Evolutionary conservation across 805 yeast species (phyloP), one percentile per base, ranked within the genome.

Genomic region (Ogataea pilisensis): DNA sequence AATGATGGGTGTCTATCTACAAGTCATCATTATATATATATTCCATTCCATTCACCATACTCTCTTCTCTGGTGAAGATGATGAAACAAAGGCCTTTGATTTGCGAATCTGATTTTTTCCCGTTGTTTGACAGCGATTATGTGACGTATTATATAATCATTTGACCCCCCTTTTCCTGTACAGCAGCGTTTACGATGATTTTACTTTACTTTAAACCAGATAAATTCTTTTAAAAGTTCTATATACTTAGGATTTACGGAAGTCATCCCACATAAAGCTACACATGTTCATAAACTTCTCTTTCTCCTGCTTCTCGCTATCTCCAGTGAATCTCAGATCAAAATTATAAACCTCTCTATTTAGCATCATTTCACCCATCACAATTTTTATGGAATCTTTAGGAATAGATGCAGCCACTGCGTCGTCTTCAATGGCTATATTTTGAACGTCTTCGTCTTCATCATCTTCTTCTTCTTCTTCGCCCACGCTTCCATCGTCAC

Each of bases 371-470:
- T 50, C 44, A 4, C 62, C 60, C 3, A 35, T 38, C 5, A 52
- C 30, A 4, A 8, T 29, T 8, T n/a, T 16, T 6, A 13, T 27
- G 5, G 29, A 27, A 9, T 27, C 12, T 28, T 38, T 18, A 38
- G 38, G 3, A 34, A 35, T 20, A 14, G 29, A 24, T 4, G 22
- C 25, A 29, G 48, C 31, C 27, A 28, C 41, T 5, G 54, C 56
- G 18, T 49, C 55, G 8, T 56, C 55, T 35, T 53, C 60, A 21
- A 54, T 49, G 5, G 58, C 60, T 8, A 41, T 35, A 8, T 48
- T 34, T 38, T 51, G 55, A 24, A 50, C 52, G 27, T 45, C 49
- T 31, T 36, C 43, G 5, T 25, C 30, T 13, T 45, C 40, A 16
- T 33, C 41, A 17, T 40, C 16, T 27, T 24, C 40, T 12, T 39